phyloP scores from a whole-genome alignment of 352 stramenopile genomes.

The Phytophthora cajani region DNA sequence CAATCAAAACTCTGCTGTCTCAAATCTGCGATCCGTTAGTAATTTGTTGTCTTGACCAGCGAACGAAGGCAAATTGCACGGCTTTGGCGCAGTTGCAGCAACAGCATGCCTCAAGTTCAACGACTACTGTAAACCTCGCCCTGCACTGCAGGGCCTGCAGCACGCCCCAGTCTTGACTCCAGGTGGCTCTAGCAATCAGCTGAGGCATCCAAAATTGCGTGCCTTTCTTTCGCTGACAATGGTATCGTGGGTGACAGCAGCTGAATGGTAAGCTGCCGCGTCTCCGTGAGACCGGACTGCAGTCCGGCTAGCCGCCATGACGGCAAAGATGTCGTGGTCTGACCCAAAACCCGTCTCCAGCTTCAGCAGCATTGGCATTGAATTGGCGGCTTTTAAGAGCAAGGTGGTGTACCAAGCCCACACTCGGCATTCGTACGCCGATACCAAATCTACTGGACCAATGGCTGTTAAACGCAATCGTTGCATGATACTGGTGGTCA shows the following conservation, averaged over 20 bases:
- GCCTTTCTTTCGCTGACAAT: slow-evolving; percentile 15
- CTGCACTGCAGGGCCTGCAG: too few relatives aligned
- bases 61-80: slow-evolving; percentile 3
- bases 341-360: neutral
- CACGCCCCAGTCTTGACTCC: too few relatives aligned
- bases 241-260: slow-evolving; percentile 10
- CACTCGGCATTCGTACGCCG: too few relatives aligned
- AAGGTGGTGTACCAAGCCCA: too few relatives aligned
- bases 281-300: slow-evolving; percentile 9
- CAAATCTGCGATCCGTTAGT: too few relatives aligned
- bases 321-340: neutral
- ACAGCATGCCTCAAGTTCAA: neutral
- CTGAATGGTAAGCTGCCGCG: slow-evolving; percentile 25
- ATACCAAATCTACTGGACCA: neutral
- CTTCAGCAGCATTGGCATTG: neutral
- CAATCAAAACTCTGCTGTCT: too few relatives aligned
- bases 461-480: neutral
- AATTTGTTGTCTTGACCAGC: neutral
- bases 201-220: slow-evolving; percentile 7
- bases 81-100: slow-evolving; percentile 14
- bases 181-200: slow-evolving; percentile 17
- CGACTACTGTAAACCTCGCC: too few relatives aligned
- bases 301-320: slow-evolving; percentile 1
- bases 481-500: slow-evolving; percentile 11
- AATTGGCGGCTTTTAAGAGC: too few relatives aligned